A percentile compares a stretch with the other conserved stretches of the same genome.
Evolutionary conservation across 2,329 filamentous ascomycete species (phyloP).

Genomic region (Colletotrichum siamense): DNA sequence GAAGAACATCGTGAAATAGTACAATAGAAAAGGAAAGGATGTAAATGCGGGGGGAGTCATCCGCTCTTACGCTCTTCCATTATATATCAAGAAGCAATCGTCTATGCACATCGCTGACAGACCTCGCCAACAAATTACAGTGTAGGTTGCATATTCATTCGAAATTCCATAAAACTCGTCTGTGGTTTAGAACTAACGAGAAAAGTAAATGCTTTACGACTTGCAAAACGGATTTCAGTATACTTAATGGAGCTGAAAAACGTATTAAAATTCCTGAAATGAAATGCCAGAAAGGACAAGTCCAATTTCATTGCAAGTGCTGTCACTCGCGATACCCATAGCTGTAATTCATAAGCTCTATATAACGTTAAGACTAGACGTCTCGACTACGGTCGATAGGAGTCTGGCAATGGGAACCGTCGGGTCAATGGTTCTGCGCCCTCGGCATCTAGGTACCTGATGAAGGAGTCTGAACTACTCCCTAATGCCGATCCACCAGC

Average conservation of each 20-base stretch:
- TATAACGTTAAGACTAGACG: neutral
- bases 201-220: neutral
- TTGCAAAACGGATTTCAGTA: neutral
- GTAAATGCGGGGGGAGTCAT: neutral
- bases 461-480: neutral
- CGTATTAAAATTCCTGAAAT: neutral
- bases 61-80: neutral
- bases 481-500: neutral
- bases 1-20: neutral
- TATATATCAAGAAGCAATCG: neutral
- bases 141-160: neutral
- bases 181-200: neutral
- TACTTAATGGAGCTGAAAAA: neutral
- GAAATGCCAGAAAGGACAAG: neutral
- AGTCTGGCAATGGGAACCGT: neutral
- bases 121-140: neutral
- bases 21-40: neutral
- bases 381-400: neutral
- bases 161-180: neutral
- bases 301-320: neutral
- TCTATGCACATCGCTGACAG: neutral
- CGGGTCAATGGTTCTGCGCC: neutral
- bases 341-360: neutral
- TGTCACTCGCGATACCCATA: neutral
- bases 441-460: neutral